Base-by-base conservation (phyloP, 805 yeast species). In the Cyberlindnera lachancei region DNA sequence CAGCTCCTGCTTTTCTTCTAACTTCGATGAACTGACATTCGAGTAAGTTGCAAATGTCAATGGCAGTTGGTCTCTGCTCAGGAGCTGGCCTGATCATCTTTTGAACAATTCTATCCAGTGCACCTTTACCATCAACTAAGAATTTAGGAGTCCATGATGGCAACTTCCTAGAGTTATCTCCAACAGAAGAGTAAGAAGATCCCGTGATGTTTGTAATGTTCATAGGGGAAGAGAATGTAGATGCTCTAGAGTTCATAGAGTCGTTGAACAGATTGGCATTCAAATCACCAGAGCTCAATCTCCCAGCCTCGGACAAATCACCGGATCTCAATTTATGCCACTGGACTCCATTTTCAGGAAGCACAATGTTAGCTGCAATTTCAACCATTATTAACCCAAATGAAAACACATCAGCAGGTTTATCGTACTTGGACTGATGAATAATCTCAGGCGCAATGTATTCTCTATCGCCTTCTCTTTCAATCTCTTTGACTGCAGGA, bases 241-340 rank as follows among this genome's bases (percentile, higher is more conserved):
- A 45, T 16, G 33, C 41, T 30, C 44, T 47, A 3, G 52, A 50
- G 8, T 37, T 30, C 28, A 46, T 29, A 6, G 51, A 46, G 29
- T 41, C 50, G 30, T 46, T 45, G 34, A 44, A 47, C 15, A 43
- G 33, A 23, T 47, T 49, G 35, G 42, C 36, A n/a, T 54, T 53
- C 25, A 81, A 59, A 42, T 82, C 90, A 15, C 79, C 79, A 3
- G 85, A 77, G 27, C 86, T 76, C 37, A 88, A 64, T 45, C 77
- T 73, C 1, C 97, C 96, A 1, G 97, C 96, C 55, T 92, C 98
- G 13, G 94, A 78, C 42, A 92, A 64, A 55, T 92, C 98, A 1
- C 97, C 98, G 25, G 95, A 83, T 43, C 98, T 69, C 38, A 92
- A 63, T 55, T 88, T 87, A 45, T 94, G 94, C 98, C 98, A 92